phyloP scores from a whole-genome alignment of 2,329 filamentous ascomycete genomes.

The Monilinia fructigena region DNA sequence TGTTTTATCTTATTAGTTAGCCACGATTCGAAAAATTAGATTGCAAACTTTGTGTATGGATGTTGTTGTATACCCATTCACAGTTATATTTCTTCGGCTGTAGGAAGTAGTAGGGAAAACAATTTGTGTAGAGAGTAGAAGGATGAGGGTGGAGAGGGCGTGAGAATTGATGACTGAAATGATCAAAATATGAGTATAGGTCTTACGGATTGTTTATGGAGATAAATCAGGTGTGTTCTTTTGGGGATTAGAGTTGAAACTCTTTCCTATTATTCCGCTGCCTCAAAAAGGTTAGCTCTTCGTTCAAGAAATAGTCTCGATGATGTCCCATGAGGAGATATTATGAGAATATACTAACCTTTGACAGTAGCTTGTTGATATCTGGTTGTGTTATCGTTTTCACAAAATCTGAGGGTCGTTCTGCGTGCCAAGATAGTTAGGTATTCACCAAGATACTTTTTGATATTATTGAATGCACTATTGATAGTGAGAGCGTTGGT shows the following conservation, averaged over 20 bases:
- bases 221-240: too few species aligned
- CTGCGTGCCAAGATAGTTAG: background rate
- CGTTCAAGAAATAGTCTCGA: background rate
- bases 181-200: fast-evolving
- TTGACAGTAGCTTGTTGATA: background rate
- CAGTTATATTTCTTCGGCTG: background rate
- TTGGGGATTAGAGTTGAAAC: too few species aligned
- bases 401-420: background rate
- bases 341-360: background rate
- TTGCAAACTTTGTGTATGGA: background rate
- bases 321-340: background rate
- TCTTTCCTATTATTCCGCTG: background rate
- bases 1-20: background rate
- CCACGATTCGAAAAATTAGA: background rate
- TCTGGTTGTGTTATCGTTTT: background rate
- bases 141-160: background rate
- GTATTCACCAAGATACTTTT: background rate
- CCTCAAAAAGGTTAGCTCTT: background rate
- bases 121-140: background rate
- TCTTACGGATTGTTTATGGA: background rate
- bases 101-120: background rate
- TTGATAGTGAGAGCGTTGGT: background rate
- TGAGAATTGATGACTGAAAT: too few species aligned
- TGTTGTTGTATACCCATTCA: background rate
- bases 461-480: background rate